Evolutionary conservation across 2,329 filamentous ascomycete species (phyloP).

Genomic region (Blumeriella jaapii): DNA sequence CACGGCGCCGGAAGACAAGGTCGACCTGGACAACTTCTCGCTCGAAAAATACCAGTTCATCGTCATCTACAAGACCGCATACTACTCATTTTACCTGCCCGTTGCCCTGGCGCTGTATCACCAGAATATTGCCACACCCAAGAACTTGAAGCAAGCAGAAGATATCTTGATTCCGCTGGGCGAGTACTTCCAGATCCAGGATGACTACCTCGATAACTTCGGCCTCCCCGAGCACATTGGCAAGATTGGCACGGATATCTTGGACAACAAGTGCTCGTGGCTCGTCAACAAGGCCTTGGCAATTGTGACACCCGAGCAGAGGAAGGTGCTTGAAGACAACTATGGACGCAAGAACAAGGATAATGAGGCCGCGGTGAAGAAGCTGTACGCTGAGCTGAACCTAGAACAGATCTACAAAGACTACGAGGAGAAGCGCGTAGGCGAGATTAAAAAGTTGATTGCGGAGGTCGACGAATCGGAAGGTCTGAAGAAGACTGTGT

Average conservation of each 20-base stretch:
- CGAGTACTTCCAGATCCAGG: constrained; percentile 98
- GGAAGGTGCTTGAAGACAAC: constrained; percentile 77
- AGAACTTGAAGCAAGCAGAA: constrained; percentile 81
- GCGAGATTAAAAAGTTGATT: constrained; percentile 68
- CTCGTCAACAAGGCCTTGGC: constrained; percentile 87
- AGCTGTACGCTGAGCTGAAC: constrained; percentile 74
- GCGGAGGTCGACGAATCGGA: constrained; percentile 70
- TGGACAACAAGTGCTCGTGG: constrained; percentile 99
- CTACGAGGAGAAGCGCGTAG: constrained; percentile 80
- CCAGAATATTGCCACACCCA: constrained; percentile 70
- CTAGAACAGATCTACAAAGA: constrained; percentile 74
- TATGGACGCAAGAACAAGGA: constrained; percentile 85
- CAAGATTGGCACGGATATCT: constrained; percentile 97
- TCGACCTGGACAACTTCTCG: constrained; percentile 91
- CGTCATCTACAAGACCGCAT: constrained; percentile 98
- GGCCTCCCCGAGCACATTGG: constrained; percentile 86
- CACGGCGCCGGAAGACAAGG: constrained; percentile 86
- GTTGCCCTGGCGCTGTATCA: constrained; percentile 84
- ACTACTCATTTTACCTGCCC: constrained; percentile 98
- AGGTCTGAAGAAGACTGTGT: constrained; percentile 82
- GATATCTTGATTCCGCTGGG: constrained; percentile 93
- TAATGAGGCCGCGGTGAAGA: constrained; percentile 79
- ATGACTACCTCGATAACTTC: constrained; percentile 98
- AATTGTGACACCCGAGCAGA: constrained; percentile 72
- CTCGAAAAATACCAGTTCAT: constrained; percentile 96